These are phyloP conservation scores for Talaromyces verruculosus DNA, from an alignment of 2,329 filamentous ascomycete species.

Conservation along the genomic window DNA sequence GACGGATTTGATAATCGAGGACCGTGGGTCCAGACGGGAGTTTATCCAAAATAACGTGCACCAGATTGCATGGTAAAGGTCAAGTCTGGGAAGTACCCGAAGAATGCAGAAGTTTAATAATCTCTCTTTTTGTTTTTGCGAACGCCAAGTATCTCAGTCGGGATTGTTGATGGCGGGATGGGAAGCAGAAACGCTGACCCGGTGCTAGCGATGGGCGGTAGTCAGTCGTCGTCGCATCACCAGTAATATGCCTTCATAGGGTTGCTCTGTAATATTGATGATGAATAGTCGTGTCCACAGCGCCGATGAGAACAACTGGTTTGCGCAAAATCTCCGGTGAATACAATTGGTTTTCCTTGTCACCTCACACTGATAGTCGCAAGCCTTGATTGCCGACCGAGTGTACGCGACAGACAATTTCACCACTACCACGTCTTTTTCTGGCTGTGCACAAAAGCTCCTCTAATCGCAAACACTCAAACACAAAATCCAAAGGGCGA, in stretches of 20 bases:
- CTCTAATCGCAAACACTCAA: neutral
- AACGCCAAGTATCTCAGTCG: constrained; percentile 1
- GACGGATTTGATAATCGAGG: neutral
- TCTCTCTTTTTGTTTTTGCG: constrained; percentile 2
- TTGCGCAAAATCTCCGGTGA: neutral
- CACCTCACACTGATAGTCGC: neutral
- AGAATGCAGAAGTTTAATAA: neutral
- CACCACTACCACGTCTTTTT: neutral
- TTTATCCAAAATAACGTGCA: constrained; percentile 17
- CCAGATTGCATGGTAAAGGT: constrained; percentile 22
- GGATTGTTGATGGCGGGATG: neutral
- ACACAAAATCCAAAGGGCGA: neutral
- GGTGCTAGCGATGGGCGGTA: constrained; percentile 18
- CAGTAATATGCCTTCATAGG: neutral
- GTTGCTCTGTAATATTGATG: neutral
- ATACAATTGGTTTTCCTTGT: neutral
- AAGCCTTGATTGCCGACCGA: constrained; percentile 4
- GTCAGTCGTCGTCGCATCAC: constrained; percentile 20
- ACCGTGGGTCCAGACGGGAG: constrained; percentile 22
- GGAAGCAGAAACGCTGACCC: constrained; percentile 17
- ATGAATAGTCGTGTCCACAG: neutral
- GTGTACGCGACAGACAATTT: constrained; percentile 16
- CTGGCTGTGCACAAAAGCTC: constrained; percentile 10
- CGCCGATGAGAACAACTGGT: neutral
- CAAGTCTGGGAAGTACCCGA: constrained; percentile 5